These are phyloP conservation scores for Scleromitrula shiraiana DNA, from an alignment of 2,329 filamentous ascomycete species.

Conservation along the genomic window DNA sequence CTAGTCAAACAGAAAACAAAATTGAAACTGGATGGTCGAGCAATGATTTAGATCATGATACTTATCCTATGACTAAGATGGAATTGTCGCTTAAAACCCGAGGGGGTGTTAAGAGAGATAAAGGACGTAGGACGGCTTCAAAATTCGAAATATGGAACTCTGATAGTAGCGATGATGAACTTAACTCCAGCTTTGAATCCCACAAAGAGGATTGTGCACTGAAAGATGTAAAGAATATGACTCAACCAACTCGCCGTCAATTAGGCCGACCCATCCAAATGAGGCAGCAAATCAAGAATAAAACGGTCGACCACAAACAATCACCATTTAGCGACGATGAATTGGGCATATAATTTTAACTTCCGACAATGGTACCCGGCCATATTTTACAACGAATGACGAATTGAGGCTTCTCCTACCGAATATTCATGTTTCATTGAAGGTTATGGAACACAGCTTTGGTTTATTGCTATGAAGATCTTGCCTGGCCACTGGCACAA, in stretches of 20 bases:
- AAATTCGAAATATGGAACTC: conserved; percentile 6
- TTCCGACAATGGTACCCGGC: too few species aligned
- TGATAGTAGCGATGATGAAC: conserved; percentile 28
- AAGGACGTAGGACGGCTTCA: background rate
- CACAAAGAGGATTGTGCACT: conserved; percentile 13
- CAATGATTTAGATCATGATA: too few species aligned
- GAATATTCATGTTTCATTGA: background rate
- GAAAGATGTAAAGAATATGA: conserved; percentile 15
- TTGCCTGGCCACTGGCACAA: too few species aligned
- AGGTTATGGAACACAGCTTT: too few species aligned
- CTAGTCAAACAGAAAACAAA: background rate
- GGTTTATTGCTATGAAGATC: too few species aligned
- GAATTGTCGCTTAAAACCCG: too few species aligned
- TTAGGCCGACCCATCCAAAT: background rate
- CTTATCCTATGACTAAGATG: too few species aligned
- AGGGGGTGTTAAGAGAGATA: background rate
- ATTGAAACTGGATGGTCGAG: too few species aligned
- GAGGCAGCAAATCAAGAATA: background rate
- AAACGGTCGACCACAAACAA: background rate
- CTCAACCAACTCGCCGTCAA: background rate
- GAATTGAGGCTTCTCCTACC: background rate
- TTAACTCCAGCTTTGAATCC: conserved; percentile 18
- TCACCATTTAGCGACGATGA: conserved; percentile 24
- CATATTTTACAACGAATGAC: too few species aligned
- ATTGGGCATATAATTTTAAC: conserved; percentile 26